Conservation (phyloP, 2,329 filamentous ascomycete species). For the Hymenoscyphus infarciens region DNA sequence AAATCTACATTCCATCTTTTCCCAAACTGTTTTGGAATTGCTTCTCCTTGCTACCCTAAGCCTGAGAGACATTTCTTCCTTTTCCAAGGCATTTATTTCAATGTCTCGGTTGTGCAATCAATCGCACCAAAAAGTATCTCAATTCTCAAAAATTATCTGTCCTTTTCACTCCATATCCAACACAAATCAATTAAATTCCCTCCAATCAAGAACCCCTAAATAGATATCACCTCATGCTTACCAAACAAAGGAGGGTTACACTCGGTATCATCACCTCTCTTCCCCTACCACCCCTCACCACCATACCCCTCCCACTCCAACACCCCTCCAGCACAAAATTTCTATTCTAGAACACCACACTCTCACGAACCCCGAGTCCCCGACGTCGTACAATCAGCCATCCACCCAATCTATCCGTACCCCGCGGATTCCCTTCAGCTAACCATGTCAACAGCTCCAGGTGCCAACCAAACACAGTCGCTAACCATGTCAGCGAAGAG, state of each 20-base stretch:
- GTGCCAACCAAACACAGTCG: too few species aligned
- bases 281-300: neutral
- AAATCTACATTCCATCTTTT: too few species aligned
- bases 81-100: neutral
- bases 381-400: neutral
- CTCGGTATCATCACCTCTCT: neutral
- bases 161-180: neutral
- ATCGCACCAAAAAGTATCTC: neutral
- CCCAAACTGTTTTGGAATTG: neutral
- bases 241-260: neutral
- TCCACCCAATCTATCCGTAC: too few species aligned
- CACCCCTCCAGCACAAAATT: neutral
- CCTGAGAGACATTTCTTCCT: neutral
- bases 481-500: too few species aligned
- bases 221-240: neutral
- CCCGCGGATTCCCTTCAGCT: too few species aligned
- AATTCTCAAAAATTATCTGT: neutral
- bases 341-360: constrained; percentile 2
- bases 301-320: too few species aligned
- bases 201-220: too few species aligned
- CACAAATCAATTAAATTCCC: too few species aligned
- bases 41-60: neutral
- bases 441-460: neutral
- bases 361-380: neutral
- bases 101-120: neutral